Evolutionary conservation across 768 basidiomycete genomes (phyloP), one percentile per base, ranked within the genome.

Genomic region (Tylopilus vinaceipallidus): DNA sequence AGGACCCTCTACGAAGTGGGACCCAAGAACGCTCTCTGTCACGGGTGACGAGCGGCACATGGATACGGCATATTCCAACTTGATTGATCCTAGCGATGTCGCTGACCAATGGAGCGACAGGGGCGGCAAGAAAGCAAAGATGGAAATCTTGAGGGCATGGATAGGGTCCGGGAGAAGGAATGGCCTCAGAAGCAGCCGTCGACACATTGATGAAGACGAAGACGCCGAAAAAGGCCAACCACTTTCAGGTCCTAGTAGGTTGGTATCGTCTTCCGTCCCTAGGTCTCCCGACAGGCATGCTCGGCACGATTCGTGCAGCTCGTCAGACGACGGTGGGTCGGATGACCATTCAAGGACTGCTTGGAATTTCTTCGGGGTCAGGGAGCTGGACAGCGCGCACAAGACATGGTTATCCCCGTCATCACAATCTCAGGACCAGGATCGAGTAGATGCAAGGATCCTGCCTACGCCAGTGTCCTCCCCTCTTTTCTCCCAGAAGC

Each of bases 11-110:
- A 47, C n/a, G 2, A 43, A 50, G 22, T 54, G 42, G 9, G 41
- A 54, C 14, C 20, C n/a, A 19, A 29, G 33, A 29, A 24, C 0
- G 7, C 3, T 40, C 38, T 47, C 47, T 13, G 19, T 34, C 1
- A 41, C 45, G 3, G 43, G 58, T 6, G 58, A 59, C 8, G 55
- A 58, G 0, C 58, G 65, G 2, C 69, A 69, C 22, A 68, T 67
- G 9, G 84, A 87, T 42, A 71, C 79, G 0, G 74, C 79, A 0
- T 58, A 87, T 41, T 77, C 83, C 54, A 90, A 91, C 55, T 62
- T 88, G n/a, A 75, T 86, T 10, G 84, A 84, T 3, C 73, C 76
- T 37, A 62, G 63, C 6, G 78, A 75, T 1, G 74, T 74, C 0
- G 84, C 79, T 2, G 68, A 71, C 14, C 71, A 73, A 33, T 87